These are phyloP conservation scores for Cladosporium sp. DNA, from an alignment of 2,329 filamentous ascomycete species.

Conservation along the genomic window DNA sequence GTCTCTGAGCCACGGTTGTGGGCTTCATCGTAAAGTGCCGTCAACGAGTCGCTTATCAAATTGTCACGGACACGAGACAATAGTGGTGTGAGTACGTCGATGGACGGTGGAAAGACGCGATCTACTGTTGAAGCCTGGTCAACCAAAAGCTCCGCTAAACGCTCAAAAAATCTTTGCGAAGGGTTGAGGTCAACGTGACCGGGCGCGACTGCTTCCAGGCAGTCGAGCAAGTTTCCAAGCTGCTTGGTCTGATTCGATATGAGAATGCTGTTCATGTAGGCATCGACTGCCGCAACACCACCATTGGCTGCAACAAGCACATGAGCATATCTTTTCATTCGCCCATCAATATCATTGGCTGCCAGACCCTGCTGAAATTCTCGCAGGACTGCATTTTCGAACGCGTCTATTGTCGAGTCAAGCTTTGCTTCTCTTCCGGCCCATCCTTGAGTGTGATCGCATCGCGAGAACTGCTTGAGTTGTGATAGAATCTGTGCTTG, in stretches of 20 bases:
- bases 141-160: conserved; percentile 69
- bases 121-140: conserved; percentile 78
- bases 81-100: conserved; percentile 70
- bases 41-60: conserved; percentile 78
- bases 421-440: conserved; percentile 67
- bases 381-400: conserved; percentile 82
- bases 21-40: conserved; percentile 78
- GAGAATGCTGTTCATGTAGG: conserved; percentile 81
- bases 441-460: conserved; percentile 76
- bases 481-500: conserved; percentile 88
- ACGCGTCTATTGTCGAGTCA: conserved; percentile 69
- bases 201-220: conserved; percentile 63
- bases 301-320: conserved; percentile 81
- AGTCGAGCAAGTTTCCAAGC: conserved; percentile 73
- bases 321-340: conserved; percentile 84
- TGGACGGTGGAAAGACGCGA: conserved; percentile 70
- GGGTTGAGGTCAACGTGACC: conserved; percentile 74
- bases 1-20: conserved; percentile 69
- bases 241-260: conserved; percentile 71
- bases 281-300: conserved; percentile 70
- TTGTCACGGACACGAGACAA: conserved; percentile 80
- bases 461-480: conserved; percentile 70
- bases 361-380: conserved; percentile 95
- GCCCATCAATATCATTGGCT: conserved; percentile 78
- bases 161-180: conserved; percentile 75